Base-by-base conservation (phyloP, 805 yeast genomes). In the Metahyphopichia silvanorum region DNA sequence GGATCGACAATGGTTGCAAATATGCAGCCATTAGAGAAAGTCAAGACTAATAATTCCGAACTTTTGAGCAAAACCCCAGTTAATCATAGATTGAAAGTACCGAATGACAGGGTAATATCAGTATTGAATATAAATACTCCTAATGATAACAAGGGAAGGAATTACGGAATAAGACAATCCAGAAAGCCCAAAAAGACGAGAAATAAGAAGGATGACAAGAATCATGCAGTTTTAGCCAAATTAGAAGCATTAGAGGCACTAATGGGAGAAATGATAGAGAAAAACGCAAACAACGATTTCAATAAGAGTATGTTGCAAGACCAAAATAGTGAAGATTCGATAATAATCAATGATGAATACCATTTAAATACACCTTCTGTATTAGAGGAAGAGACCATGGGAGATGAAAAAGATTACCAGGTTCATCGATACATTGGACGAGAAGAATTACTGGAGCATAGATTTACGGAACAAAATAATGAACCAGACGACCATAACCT, bases 211-310 rank as follows among this genome's bases (percentile, higher is more conserved):
- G 18, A 27, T 35, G 34, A 17, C 20, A 17, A 21, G 16, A 39
- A 36, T 17, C 25, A 39, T 11, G 48, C 43, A 11, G 40, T 53
- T 16, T 21, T 51, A 15, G 46, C 38, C 15, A 39, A 49, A 29
- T 33, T 53, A 29, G 42, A 31, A 19, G 21, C 38, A 14, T 35
- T 52, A 25, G 56, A 52, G 24, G 21, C 20, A 26, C 19, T 43
- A 19, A 17, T 40, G 6, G 31, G 23, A 12, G 16, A 21, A 21
- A 14, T 20, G 11, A 16, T 27, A 7, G 21, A 27, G 13, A 8
- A 7, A 8, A 20, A 20, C 7, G 10, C 10, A 20, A 10, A 8
- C 10, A 10, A 20, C 10, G 21, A 20, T 7, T 7, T 10, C 16
- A 13, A 16, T 25, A 20, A 18, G 8, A 16, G 19, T 20, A 16